Evolutionary conservation across 495 filamentous ascomycete species (phyloP), one percentile per base, ranked within the genome.

Genomic region (Lophiotrema nucula): DNA sequence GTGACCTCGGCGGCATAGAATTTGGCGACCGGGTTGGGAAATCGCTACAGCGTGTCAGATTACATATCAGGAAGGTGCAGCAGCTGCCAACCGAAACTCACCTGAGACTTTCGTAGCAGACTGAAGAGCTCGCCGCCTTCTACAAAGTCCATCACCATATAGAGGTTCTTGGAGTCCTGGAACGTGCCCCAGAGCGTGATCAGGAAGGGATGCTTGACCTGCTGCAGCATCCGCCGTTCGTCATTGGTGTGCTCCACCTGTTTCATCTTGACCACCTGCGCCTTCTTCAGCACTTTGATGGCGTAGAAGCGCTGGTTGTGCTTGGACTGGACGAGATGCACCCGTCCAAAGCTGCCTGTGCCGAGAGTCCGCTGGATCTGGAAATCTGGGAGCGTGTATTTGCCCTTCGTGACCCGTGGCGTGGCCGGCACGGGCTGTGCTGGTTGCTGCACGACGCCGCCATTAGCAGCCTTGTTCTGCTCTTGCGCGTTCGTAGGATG

Each of bases 111-210:
- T 54, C 95, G 83, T 53, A 98, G 76, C 63, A 97, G 70, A 67
- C 92, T 97, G 73, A 98, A 98, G 47, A 98, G 77, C 77, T 98
- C 95, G 53, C 93, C 93, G 63, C 93, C 93, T 73, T 98, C 95
- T n/a, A 98, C 89, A 76, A 98, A 98, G 68, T 97, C 93, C 93
- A 98, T 97, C 62, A 98, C 93, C 93, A 98, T 97, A 78, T 98
- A 98, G 19, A 98, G 76, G 69, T 98, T 97, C 70, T 85, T 87
- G 18, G 88, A 80, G 64, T 97, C 95, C 71, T 97, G 91, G 72
- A 96, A 98, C 16, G 93, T 98, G 28, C 95, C 95, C 95, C 95
- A 97, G 42, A 98, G 74, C 2, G 95, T 97, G 67, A 98, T 92
- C 44, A 98, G 78, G 75, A 98, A 98, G 1, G 93, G 92, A 76